Conservation (phyloP, 2,329 filamentous ascomycete genomes). For the Cytospora paraplurivora region DNA sequence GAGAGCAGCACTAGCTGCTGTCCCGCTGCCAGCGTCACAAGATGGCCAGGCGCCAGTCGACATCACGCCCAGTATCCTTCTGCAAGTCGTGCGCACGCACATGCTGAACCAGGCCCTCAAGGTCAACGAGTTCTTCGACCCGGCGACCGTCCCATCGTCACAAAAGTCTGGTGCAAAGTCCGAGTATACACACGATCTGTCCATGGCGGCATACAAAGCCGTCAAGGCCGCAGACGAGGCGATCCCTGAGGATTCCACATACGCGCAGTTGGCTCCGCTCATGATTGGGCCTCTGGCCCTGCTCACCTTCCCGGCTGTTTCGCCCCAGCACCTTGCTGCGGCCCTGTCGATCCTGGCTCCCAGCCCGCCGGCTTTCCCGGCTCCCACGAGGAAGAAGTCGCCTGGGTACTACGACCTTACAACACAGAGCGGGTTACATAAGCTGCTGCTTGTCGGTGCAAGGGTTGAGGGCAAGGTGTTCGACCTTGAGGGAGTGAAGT, state of each 20-base stretch:
- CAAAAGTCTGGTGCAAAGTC: slow-evolving; percentile 39
- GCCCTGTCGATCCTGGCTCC: slow-evolving; percentile 79
- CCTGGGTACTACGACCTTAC: slow-evolving; percentile 79
- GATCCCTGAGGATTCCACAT: slow-evolving; percentile 44
- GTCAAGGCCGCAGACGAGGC: slow-evolving; percentile 42
- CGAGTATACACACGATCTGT: slow-evolving; percentile 55
- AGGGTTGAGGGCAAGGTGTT: slow-evolving; percentile 84
- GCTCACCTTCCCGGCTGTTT: slow-evolving; percentile 78
- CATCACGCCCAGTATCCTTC: slow-evolving; percentile 64
- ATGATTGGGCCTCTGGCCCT: slow-evolving; percentile 80
- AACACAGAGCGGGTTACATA: slow-evolving; percentile 81
- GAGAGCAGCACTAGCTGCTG: slow-evolving; percentile 46
- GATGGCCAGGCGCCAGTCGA: slow-evolving; percentile 42
- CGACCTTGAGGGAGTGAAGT: slow-evolving; percentile 68
- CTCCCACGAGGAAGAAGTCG: slow-evolving; percentile 73
- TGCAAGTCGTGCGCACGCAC: slow-evolving; percentile 85
- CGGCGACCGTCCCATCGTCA: slow-evolving; percentile 40
- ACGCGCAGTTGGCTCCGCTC: slow-evolving; percentile 69
- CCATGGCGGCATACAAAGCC: slow-evolving; percentile 53
- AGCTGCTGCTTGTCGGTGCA: slow-evolving; percentile 83
- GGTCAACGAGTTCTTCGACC: slow-evolving; percentile 81
- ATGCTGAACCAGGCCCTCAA: slow-evolving; percentile 86
- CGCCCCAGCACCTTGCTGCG: slow-evolving; percentile 79
- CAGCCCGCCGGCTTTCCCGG: slow-evolving; percentile 70
- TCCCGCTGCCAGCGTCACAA: slow-evolving; percentile 40